Conservation (phyloP, 2,329 filamentous ascomycete species). For the Graphilbum ipis-grandicollis region DNA sequence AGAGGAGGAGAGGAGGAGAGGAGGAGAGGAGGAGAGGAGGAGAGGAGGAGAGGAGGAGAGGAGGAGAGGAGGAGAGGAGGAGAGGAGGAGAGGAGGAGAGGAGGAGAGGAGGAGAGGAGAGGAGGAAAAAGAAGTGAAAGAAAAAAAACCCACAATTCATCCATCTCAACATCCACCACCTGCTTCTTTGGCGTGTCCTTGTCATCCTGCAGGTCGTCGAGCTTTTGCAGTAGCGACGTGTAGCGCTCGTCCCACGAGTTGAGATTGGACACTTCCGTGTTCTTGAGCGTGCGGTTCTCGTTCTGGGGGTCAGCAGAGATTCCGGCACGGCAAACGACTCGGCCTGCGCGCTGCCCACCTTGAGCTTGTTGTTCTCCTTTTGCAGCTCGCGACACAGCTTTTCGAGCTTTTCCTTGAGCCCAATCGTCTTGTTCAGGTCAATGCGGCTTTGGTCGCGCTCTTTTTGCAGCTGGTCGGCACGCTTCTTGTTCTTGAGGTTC, state of each 20-base stretch:
- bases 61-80: too few species aligned
- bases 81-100: slow-evolving; percentile 18
- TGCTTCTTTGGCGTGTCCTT: slow-evolving; percentile 70
- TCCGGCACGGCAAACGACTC: neutral
- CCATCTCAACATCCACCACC: slow-evolving; percentile 70
- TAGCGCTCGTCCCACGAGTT: slow-evolving; percentile 74
- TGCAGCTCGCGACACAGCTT: slow-evolving; percentile 90
- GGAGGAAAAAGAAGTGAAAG: neutral
- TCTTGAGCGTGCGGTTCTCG: slow-evolving; percentile 84
- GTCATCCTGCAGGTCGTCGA: slow-evolving; percentile 76
- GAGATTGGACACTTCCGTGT: slow-evolving; percentile 68
- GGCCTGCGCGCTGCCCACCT: slow-evolving; percentile 33
- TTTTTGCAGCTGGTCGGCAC: slow-evolving; percentile 85
- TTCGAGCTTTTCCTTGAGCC: slow-evolving; percentile 89
- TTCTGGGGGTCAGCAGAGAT: slow-evolving; percentile 31
- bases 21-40: too few species aligned
- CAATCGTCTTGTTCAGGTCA: slow-evolving; percentile 78
- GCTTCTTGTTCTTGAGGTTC: slow-evolving; percentile 89
- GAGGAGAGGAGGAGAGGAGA: slow-evolving; percentile 1
- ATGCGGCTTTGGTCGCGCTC: slow-evolving; percentile 82
- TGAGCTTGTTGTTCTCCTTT: slow-evolving; percentile 95
- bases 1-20: too few species aligned
- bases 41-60: too few species aligned
- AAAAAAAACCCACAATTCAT: slow-evolving; percentile 53
- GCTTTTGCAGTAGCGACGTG: slow-evolving; percentile 60